These are phyloP conservation scores for Geotrichum ghanense DNA, from an alignment of 805 yeast species.

Conservation along the genomic window DNA sequence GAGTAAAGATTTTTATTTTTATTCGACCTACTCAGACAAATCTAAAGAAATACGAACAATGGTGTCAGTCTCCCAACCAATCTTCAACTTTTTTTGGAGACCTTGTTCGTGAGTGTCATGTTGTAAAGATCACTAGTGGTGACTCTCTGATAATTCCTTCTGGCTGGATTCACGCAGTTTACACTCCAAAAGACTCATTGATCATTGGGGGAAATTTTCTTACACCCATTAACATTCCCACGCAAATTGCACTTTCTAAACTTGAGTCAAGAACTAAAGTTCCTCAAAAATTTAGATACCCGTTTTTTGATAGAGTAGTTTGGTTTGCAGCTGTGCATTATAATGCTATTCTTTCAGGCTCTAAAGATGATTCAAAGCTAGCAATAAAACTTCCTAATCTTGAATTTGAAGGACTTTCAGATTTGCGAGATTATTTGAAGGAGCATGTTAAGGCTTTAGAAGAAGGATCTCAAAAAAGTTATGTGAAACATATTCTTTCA, in stretches of 20 bases:
- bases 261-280: conserved; percentile 63
- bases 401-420: conserved; percentile 5
- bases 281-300: conserved; percentile 66
- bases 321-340: conserved; percentile 52
- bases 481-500: background rate
- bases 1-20: conserved; percentile 63
- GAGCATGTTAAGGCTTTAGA: conserved; percentile 1
- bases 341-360: conserved; percentile 3
- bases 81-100: conserved; percentile 55
- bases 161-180: conserved; percentile 89
- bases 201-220: conserved; percentile 85
- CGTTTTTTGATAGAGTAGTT: conserved; percentile 57
- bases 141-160: conserved; percentile 78
- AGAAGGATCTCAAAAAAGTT: background rate
- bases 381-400: background rate
- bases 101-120: conserved; percentile 37
- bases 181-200: conserved; percentile 68
- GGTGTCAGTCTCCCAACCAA: conserved; percentile 64
- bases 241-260: conserved; percentile 48
- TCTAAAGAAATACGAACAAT: conserved; percentile 46
- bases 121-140: conserved; percentile 44
- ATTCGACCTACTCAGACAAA: conserved; percentile 65
- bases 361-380: background rate
- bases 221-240: conserved; percentile 49
- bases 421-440: conserved; percentile 6